Evolutionary conservation across 768 basidiomycete genomes (phyloP), one percentile per base, ranked within the genome.

Genomic region (Hericium erinaceus): DNA sequence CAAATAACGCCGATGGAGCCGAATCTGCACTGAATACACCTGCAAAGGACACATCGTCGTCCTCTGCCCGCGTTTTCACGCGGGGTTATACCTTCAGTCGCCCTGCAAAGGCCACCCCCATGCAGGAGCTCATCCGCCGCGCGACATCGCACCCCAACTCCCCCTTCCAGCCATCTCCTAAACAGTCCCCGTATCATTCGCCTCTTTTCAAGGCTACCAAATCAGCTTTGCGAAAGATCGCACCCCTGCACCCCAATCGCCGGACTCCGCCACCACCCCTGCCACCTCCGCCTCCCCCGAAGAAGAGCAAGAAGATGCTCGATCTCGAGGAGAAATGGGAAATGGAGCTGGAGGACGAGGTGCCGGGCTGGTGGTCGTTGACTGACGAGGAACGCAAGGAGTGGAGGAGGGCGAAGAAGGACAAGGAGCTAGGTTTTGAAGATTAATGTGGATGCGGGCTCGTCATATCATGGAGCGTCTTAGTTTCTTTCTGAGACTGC

Each of bases 271-370:
- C 89, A 0, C 88, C 86, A 0, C 85, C 86, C 0, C 77, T 74
- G 2, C 89, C 89, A 0, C 80, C 82, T 4, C 83, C 82, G 0
- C 86, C 87, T 4, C 82, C 84, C 48, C 80, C 77, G 60, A 87
- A 83, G 72, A 91, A 91, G 74, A 84, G 81, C 54, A 89, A 89
- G 75, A 91, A 90, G 67, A 81, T 88, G 70, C 69, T 87, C 22
- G 80, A 83, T 64, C 70, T 80, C 65, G 89, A 91, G 70, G 89
- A 91, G 68, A 79, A 77, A 64, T 89, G 89, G 79, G 88, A 90
- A 66, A 81, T 87, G 68, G 88, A 92, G 70, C 70, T 91, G 57
- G 75, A 85, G 24, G 89, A 91, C 60, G 82, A 75, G 46, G 73
- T 87, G 3, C 87, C 87, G 11, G 89, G 87, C 16, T 80, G 86